Evolutionary conservation across 1,284 basidiomycete genomes (phyloP).

Genomic region (Ganoderma sinense): DNA sequence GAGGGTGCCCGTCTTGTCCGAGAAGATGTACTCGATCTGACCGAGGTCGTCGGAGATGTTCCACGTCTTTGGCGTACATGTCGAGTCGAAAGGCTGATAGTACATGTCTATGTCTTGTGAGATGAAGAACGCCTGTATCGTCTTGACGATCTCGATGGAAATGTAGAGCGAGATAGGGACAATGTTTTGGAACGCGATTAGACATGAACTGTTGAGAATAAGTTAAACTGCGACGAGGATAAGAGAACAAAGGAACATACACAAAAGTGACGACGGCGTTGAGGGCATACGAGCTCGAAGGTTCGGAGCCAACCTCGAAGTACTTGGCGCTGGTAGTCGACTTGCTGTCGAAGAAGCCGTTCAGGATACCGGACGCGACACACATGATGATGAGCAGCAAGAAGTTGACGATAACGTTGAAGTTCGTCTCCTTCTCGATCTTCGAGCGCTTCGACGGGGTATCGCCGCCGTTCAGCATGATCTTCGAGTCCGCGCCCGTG

Average conservation of each 20-base stretch:
- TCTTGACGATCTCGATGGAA: conserved; percentile 98
- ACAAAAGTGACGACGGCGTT: conserved; percentile 92
- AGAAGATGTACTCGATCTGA: conserved; percentile 98
- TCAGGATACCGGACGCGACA: conserved; percentile 74
- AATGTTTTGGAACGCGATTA: conserved; percentile 98
- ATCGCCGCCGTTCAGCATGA: conserved; percentile 95
- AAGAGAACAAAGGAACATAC: conserved; percentile 53
- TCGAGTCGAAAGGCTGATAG: conserved; percentile 86
- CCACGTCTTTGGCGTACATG: conserved; percentile 97
- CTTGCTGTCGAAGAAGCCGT: conserved; percentile 74
- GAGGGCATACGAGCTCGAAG: conserved; percentile 67
- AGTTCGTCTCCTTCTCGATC: conserved; percentile 99
- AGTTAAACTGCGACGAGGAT: too few species aligned
- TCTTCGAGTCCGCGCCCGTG: conserved; percentile 97
- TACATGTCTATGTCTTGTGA: conserved; percentile 98
- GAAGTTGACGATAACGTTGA: conserved; percentile 97
- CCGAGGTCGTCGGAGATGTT: conserved; percentile 98
- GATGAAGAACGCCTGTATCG: conserved; percentile 97
- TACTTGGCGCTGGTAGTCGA: conserved; percentile 73
- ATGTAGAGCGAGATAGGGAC: conserved; percentile 98
- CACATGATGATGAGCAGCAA: conserved; percentile 84
- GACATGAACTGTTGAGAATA: conserved; percentile 70
- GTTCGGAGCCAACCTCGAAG: conserved; percentile 76
- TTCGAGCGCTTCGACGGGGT: conserved; percentile 95
- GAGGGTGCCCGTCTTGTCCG: conserved; percentile 96